A percentile compares a stretch with the other conserved stretches of the same genome.
phyloP scores from a whole-genome alignment of 2,329 filamentous ascomycete species.

The Colletotrichum graminicola region DNA sequence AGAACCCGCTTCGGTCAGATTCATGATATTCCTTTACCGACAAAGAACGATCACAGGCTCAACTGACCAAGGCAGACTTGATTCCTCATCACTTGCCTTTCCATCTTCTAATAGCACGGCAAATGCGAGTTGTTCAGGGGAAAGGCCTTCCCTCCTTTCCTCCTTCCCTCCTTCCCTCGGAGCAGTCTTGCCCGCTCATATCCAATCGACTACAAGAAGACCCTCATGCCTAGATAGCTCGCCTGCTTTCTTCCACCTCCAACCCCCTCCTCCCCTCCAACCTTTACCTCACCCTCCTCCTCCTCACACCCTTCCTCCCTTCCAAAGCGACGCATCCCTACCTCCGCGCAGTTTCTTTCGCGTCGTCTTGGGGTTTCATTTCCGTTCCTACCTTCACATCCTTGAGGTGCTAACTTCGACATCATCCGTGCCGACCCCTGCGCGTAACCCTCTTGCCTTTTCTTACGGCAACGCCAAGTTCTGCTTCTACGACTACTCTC shows the following conservation, averaged over 20 bases:
- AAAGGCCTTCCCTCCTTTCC: too few relatives aligned
- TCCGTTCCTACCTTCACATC: neutral
- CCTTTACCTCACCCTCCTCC: too few relatives aligned
- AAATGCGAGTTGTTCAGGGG: too few relatives aligned
- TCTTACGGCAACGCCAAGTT: neutral
- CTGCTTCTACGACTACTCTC: neutral
- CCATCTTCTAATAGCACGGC: too few relatives aligned
- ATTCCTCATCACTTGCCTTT: neutral
- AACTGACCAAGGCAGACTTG: neutral
- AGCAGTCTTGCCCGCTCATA: neutral
- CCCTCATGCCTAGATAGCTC: neutral
- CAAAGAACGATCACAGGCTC: neutral
- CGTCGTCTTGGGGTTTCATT: neutral
- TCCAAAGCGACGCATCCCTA: neutral
- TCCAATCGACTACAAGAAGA: neutral
- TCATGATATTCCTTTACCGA: neutral
- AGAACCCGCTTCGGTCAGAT: neutral
- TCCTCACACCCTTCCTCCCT: too few relatives aligned
- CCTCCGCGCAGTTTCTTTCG: neutral
- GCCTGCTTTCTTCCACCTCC: neutral
- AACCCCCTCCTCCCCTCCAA: too few relatives aligned
- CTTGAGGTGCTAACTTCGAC: accelerated
- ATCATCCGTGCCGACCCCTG: accelerated
- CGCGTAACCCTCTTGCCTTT: too few relatives aligned
- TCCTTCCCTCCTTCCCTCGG: neutral